phyloP scores from a whole-genome alignment of 2,329 filamentous ascomycete species.

The Hymenoscyphus albidus region DNA sequence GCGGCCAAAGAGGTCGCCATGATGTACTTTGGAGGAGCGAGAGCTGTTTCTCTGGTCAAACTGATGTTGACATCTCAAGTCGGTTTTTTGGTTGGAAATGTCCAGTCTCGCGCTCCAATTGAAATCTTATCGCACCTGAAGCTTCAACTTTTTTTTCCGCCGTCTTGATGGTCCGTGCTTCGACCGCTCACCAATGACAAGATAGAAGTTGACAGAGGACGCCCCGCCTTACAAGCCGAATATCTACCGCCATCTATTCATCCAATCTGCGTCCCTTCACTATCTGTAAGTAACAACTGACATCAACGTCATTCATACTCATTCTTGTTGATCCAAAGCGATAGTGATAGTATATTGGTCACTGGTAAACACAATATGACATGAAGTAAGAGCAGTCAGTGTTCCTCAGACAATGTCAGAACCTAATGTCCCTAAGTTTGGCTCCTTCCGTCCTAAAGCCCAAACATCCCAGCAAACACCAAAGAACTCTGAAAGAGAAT shows the following conservation, averaged over 20 bases:
- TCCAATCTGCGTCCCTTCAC: too few species aligned
- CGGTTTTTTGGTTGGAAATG: not conserved
- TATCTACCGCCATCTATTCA: not conserved
- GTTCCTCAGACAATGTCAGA: conserved; percentile 25
- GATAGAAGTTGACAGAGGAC: not conserved
- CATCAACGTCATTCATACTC: too few species aligned
- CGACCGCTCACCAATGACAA: not conserved
- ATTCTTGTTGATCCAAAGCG: too few species aligned
- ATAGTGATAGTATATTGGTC: too few species aligned
- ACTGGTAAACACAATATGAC: not conserved
- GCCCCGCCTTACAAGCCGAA: not conserved
- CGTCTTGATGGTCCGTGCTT: not conserved
- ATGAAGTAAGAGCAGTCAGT: not conserved
- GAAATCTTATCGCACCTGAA: conserved; percentile 10
- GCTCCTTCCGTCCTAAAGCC: conserved; percentile 63
- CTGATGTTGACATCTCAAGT: conserved; percentile 2
- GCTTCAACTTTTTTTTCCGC: conserved; percentile 15
- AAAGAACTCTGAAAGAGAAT: conserved; percentile 14
- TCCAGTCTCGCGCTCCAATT: not conserved
- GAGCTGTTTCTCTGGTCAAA: conserved; percentile 2
- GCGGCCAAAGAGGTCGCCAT: conserved; percentile 88
- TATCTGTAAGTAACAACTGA: too few species aligned
- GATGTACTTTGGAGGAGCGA: conserved; percentile 9
- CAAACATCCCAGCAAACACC: conserved; percentile 12
- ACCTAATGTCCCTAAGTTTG: conserved; percentile 60